Base-by-base conservation (phyloP, 177 flowering plant species). In the Vitis hybrid region DNA sequence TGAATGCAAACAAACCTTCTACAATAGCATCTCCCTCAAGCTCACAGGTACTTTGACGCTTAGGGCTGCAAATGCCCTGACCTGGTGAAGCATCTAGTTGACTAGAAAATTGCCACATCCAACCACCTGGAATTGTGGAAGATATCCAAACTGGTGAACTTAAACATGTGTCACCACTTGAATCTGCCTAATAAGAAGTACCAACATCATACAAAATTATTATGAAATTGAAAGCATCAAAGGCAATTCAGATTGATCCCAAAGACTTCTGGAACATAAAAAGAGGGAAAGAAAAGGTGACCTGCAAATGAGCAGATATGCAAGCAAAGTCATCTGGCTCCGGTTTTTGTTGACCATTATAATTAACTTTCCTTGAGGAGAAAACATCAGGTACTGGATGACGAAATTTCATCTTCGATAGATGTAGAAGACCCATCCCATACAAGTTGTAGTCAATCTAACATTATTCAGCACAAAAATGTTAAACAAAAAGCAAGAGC, bases 401-500 rank as follows among this genome's bases (percentile, higher is more conserved):
- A 30, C 98, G 98, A 67, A 96, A 92, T 77, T 88, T 96, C 75
- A 93, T 75, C 82, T 83, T 91, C 20, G 91, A 86, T 64, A 92
- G 70, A 80, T 96, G 99, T 32, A 96, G 27, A 77, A 80, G 89
- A 49, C 99, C 97, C 99, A 96, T 96, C 46, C 99, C 99, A 83
- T 84, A 93, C 75, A 96, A 84, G 76, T 96, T 93, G 73, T 90
- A 84, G 79, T 96, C 98, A 64, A 93, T 83, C 98, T 95, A 75
- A 67, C 61, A 57, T 55, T 11, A 53, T 53, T 55, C 13, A n/a
- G 20, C 50, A 18, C 1, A 30, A 59, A 53, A 10, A 21, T 4
- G 4, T 35, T 35, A 35, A 35, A 60, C 13, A 12, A 51, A 57
- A 2, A 46, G 24, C 12, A 17, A 58, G 17, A 21, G 30, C 54